phyloP scores from a whole-genome alignment of 2,329 filamentous ascomycete species.

The Xylariaceae sp. region DNA sequence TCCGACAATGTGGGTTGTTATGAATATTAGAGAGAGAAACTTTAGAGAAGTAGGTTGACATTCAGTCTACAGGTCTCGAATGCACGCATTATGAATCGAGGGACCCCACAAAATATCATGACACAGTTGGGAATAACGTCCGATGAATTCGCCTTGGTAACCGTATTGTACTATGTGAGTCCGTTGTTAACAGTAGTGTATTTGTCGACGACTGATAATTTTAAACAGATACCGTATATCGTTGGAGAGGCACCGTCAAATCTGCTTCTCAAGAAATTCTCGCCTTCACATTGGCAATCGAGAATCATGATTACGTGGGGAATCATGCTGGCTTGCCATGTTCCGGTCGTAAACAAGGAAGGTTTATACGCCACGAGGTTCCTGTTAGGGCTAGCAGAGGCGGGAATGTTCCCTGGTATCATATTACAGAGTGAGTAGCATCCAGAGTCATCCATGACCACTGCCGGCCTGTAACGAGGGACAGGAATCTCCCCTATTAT shows the following conservation, averaged over 20 bases:
- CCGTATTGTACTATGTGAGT: constrained; percentile 44
- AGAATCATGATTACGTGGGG: constrained; percentile 47
- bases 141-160: constrained; percentile 45
- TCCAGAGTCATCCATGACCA: too few species aligned
- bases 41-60: neutral
- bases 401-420: constrained; percentile 46
- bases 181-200: neutral
- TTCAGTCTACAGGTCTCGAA: constrained; percentile 38
- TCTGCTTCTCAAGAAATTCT: constrained; percentile 43
- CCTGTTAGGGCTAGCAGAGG: constrained; percentile 43
- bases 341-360: constrained; percentile 41
- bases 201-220: constrained; percentile 3
- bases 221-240: constrained; percentile 41
- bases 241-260: constrained; percentile 45
- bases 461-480: too few species aligned
- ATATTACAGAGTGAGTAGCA: constrained; percentile 39
- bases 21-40: neutral
- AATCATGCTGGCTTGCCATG: constrained; percentile 39
- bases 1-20: constrained; percentile 38
- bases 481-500: too few species aligned
- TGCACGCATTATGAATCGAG: constrained; percentile 47
- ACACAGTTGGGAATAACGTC: constrained; percentile 43
- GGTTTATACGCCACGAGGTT: constrained; percentile 43
- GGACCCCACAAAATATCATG: constrained; percentile 45
- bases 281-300: constrained; percentile 44